Evolutionary conservation across 2,329 filamentous ascomycete genomes (phyloP), one percentile per base, ranked within the genome.

Genomic region (Myrmaecium sp.): DNA sequence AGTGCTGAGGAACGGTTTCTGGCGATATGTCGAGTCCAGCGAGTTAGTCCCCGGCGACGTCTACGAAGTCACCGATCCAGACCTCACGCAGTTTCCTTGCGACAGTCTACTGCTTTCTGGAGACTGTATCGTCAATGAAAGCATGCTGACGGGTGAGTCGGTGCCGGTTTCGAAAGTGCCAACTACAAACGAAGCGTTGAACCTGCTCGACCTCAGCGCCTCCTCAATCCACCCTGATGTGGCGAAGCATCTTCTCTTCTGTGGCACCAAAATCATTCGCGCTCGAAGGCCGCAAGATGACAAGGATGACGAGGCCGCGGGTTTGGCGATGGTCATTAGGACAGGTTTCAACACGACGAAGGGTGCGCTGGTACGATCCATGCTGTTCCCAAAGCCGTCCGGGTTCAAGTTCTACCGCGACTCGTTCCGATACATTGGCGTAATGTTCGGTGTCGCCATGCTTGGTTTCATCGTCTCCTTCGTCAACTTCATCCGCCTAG

Each of bases 341-440:
- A 98, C 84, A 3, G 89, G 89, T 2, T 98, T 98, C 55, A 91
- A 91, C 48, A 98, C 89, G 0, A 98, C 89, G 2, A 98, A 98
- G 49, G 89, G 89, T 14, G 81, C 89, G 6, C 60, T 98, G 11
- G 83, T 98, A 32, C 77, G 89, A 14, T 95, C 89, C 1, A 98
- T 98, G 86, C 66, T 98, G 19, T 98, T 98, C 46, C 91, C 89
- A 0, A 98, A 98, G 45, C 89, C 89, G 2, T 93, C 86, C 1
- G 86, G 86, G 0, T 98, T 98, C 67, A 95, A 91, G 43, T 98
- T 98, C 48, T 98, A 98, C 50, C 72, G 82, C 21, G 89, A 98
- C 50, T 94, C 86, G 0, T 98, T 98, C 55, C 73, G 84, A 13
- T 98, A 98, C 49, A 95, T 98, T 33, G 83, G 80, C 4, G 89